These are phyloP conservation scores for Globisporangium cylindrosporum DNA, from an alignment of 352 stramenopile genomes.

Conservation along the genomic window DNA sequence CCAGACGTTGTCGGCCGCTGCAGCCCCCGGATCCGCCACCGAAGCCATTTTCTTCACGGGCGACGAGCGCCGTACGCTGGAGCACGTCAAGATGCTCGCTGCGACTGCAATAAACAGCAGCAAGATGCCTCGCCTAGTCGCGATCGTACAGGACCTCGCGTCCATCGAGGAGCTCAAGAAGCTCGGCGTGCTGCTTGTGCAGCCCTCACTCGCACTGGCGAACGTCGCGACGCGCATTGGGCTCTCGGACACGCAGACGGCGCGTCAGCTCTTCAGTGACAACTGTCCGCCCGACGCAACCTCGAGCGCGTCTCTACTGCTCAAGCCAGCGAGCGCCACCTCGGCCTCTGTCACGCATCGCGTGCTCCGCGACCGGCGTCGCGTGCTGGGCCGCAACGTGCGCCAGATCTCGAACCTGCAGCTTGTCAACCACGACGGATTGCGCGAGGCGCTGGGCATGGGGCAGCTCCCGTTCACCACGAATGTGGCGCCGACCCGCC, in stretches of 20 bases:
- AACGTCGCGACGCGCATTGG: background rate
- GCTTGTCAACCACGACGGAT: background rate
- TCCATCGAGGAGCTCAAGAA: background rate
- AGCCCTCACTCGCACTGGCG: background rate
- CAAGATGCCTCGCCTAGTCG: background rate
- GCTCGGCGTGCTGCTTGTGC: background rate
- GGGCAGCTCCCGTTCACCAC: background rate
- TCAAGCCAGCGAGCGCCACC: background rate
- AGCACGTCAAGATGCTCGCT: slow-evolving; percentile 5
- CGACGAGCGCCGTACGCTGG: background rate
- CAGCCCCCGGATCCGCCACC: background rate
- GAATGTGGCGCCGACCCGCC: slow-evolving; percentile 6
- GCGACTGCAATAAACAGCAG: background rate
- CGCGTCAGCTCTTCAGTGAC: background rate
- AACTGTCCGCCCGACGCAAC: background rate
- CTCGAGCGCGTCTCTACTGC: background rate
- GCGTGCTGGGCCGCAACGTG: slow-evolving; percentile 2
- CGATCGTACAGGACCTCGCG: background rate
- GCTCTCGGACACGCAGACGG: background rate
- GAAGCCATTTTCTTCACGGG: background rate
- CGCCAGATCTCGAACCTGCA: slow-evolving; percentile 1
- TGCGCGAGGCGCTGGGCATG: slow-evolving; percentile 7
- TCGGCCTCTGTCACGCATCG: background rate
- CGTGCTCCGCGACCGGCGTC: slow-evolving; percentile 5
- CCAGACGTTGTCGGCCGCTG: background rate